Conservation (phyloP, 1,139 yeast species). For the Blastobotrys buckinghamii region DNA sequence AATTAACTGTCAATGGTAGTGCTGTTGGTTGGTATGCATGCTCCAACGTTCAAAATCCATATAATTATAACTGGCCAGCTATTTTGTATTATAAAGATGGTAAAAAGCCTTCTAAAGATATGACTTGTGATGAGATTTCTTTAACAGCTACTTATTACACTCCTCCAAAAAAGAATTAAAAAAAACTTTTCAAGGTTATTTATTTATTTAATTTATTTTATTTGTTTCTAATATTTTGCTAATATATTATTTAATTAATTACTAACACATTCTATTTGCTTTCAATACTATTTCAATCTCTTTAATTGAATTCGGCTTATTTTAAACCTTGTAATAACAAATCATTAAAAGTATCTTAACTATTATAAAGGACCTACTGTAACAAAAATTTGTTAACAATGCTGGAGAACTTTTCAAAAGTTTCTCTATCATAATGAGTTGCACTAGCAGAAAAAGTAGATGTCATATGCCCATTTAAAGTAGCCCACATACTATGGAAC, state of each 20-base stretch:
- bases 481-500: not conserved
- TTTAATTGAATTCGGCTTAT: no score
- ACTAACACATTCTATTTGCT: no score
- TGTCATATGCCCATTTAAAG: not conserved
- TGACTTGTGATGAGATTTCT: conserved; percentile 1
- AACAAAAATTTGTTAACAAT: no score
- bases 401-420: no score
- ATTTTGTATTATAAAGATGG: conserved; percentile 5
- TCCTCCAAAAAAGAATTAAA: not conserved
- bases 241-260: no score
- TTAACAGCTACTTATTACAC: not conserved
- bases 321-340: no score
- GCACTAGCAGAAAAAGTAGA: not conserved
- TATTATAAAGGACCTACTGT: no score
- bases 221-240: no score
- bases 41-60: conserved; percentile 12
- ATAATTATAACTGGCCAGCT: conserved; percentile 12
- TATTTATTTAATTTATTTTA: no score
- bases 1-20: conserved; percentile 2
- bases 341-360: no score
- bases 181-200: no score
- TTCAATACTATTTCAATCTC: no score
- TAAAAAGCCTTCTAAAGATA: not conserved
- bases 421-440: not conserved
- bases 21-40: conserved; percentile 11